Evolutionary conservation across 768 basidiomycete genomes (phyloP), one percentile per base, ranked within the genome.

Genomic region (Mycena kentingensis): DNA sequence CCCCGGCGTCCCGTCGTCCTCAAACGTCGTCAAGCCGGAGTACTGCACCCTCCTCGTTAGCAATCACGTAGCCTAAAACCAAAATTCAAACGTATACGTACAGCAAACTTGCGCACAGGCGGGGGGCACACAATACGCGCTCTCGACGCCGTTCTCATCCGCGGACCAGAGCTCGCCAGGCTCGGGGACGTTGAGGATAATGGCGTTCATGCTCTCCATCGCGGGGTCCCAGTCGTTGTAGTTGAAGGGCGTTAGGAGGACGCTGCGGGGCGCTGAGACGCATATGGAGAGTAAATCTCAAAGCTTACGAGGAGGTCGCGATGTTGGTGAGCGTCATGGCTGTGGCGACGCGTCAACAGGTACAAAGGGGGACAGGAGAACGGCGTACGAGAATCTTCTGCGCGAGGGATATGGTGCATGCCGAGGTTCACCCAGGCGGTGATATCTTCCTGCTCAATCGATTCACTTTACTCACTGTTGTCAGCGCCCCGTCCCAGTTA

Each of bases 371-470:
- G 7, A 35, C 22, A 47, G 7, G 25, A 4, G 2, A 6, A 13
- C 13, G 4, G 36, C 53, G 36, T 4, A 60, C 58, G 84, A 1
- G 79, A 74, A 65, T 86, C 84, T 66, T 87, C 85, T 4, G 85
- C 78, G 60, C 82, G 79, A 1, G 83, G 82, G 44, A 85, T 68
- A 60, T 87, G 85, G 64, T 87, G 85, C 70, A 76, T 86, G 19
- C 85, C 85, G 32, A 87, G 57, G 57, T 85, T 85, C 47, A 87
- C 62, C 83, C 84, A 87, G 16, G 78, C 77, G 3, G 86, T 84
- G 12, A 87, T 65, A 63, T 87, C 85, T 60, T 83, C 73, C 61
- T 87, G 84, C 1, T 77, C 78, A 41, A 87, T 73, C 51, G 75
- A 79, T 67, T 87, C 85, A 5, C 58, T 60, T 12, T 13, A 43